Evolutionary conservation across 2,329 filamentous ascomycete species (phyloP).

Genomic region (Fusarium ambrosium): DNA sequence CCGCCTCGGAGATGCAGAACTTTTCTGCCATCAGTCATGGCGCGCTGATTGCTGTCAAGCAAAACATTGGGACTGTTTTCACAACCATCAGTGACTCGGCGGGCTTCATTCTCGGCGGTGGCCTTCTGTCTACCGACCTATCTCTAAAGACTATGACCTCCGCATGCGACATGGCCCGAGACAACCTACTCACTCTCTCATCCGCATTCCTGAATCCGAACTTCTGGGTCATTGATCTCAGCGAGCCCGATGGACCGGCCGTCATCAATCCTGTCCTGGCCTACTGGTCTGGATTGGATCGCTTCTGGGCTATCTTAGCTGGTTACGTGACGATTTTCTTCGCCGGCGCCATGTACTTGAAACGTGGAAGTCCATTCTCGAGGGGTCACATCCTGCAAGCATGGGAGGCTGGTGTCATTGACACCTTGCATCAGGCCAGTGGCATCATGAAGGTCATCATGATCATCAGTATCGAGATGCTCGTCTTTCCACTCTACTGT

Average conservation of each 20-base stretch:
- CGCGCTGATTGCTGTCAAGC: conserved; percentile 73
- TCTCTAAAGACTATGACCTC: conserved; percentile 26
- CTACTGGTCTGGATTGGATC: conserved; percentile 76
- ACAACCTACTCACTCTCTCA: conserved; percentile 36
- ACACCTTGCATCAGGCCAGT: conserved; percentile 90
- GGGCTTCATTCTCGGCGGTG: conserved; percentile 61
- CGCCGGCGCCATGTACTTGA: conserved; percentile 83
- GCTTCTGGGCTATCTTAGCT: conserved; percentile 78
- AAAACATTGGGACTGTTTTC: conserved; percentile 60
- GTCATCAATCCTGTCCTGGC: conserved; percentile 70
- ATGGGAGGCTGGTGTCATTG: conserved; percentile 83
- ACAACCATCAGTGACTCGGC: conserved; percentile 55
- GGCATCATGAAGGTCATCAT: conserved; percentile 98
- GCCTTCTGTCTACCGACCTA: conserved; percentile 49
- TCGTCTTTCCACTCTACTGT: conserved; percentile 96
- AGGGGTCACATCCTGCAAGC: conserved; percentile 67
- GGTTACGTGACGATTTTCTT: conserved; percentile 85
- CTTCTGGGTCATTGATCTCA: conserved; percentile 71
- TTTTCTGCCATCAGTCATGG: conserved; percentile 84
- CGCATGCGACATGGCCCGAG: conserved; percentile 24
- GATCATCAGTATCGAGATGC: conserved; percentile 99
- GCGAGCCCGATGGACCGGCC: conserved; percentile 55
- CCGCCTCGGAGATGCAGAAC: conserved; percentile 76
- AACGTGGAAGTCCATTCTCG: conserved; percentile 77
- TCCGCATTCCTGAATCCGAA: conserved; percentile 60